Evolutionary conservation across 768 basidiomycete species (phyloP).

Genomic region (Holtermannia corniformis): DNA sequence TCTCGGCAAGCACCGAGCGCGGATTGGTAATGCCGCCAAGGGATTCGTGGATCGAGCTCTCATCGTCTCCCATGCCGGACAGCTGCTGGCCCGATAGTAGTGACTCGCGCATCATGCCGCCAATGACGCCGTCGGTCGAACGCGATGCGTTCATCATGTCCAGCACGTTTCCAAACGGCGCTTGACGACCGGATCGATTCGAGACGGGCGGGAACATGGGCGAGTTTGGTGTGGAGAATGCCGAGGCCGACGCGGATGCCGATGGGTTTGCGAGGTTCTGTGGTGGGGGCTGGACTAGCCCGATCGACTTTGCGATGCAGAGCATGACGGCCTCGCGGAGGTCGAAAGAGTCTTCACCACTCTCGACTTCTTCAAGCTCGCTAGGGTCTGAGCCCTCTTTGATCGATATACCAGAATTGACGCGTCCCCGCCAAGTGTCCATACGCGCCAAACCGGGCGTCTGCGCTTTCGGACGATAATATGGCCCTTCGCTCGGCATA

Average conservation of each 20-base stretch:
- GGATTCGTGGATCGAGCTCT: slow-evolving; percentile 15
- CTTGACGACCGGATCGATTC: slow-evolving; percentile 9
- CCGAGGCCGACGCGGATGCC: slow-evolving; percentile 28
- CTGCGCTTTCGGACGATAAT: slow-evolving; percentile 30
- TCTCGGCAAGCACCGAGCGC: slow-evolving; percentile 51
- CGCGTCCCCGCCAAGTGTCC: slow-evolving; percentile 36
- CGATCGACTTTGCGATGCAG: slow-evolving; percentile 94
- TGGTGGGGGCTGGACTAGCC: slow-evolving; percentile 70
- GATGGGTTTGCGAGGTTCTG: slow-evolving; percentile 13
- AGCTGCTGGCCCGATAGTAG: slow-evolving; percentile 15
- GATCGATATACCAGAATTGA: slow-evolving; percentile 9
- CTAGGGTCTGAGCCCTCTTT: slow-evolving; percentile 11
- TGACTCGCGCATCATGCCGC: slow-evolving; percentile 33
- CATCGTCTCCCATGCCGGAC: slow-evolving; percentile 25
- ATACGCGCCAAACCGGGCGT: slow-evolving; percentile 36
- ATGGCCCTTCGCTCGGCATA: slow-evolving; percentile 24
- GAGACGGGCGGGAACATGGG: slow-evolving; percentile 29
- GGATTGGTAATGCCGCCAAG: slow-evolving; percentile 43
- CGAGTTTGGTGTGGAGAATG: slow-evolving; percentile 39
- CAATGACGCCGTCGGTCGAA: slow-evolving; percentile 25
- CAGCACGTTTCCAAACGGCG: slow-evolving; percentile 37
- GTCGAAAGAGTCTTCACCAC: slow-evolving; percentile 51
- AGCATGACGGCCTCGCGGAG: slow-evolving; percentile 95
- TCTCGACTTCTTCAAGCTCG: slow-evolving; percentile 1
- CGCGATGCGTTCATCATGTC: slow-evolving; percentile 37